Percentiles rank a stretch among this genome's conserved stretches.
Evolutionary conservation across 371 early-diverging fungal species (phyloP).

Genomic region (Massospora cicadina): DNA sequence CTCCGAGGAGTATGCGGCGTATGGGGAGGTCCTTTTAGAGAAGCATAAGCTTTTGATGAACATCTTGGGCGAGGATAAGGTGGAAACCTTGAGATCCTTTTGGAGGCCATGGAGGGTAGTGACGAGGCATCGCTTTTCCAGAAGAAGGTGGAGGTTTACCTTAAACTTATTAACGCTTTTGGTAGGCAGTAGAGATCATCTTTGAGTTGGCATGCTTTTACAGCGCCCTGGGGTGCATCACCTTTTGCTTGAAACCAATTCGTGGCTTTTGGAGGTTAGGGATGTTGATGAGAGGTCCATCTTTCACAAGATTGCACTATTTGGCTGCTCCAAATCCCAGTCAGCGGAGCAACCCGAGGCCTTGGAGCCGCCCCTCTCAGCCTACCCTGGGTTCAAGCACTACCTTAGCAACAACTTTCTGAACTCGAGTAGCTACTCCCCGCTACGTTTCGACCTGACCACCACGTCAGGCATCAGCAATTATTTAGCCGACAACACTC

Average conservation of each 20-base stretch:
- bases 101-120: not conserved
- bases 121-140: not conserved
- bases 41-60: not conserved
- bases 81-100: not conserved
- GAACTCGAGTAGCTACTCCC: not conserved
- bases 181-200: constrained; percentile 1
- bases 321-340: constrained; percentile 16
- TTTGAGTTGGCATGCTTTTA: not conserved
- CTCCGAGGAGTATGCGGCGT: constrained; percentile 8
- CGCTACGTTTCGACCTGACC: not conserved
- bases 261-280: constrained; percentile 1
- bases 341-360: not conserved
- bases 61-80: not conserved
- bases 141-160: not conserved
- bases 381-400: not conserved
- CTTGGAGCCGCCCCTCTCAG: not conserved
- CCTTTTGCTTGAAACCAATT: not conserved
- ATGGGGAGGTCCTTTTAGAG: not conserved
- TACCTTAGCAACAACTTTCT: not conserved
- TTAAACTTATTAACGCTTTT: not conserved
- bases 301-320: constrained; percentile 34
- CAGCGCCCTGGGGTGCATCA: not conserved
- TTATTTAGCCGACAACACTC: not conserved
- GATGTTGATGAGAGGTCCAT: constrained; percentile 47
- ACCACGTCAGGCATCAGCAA: not conserved